Conservation (phyloP, 2,329 filamentous ascomycete genomes). For the Pseudogymnoascus pannorum region DNA sequence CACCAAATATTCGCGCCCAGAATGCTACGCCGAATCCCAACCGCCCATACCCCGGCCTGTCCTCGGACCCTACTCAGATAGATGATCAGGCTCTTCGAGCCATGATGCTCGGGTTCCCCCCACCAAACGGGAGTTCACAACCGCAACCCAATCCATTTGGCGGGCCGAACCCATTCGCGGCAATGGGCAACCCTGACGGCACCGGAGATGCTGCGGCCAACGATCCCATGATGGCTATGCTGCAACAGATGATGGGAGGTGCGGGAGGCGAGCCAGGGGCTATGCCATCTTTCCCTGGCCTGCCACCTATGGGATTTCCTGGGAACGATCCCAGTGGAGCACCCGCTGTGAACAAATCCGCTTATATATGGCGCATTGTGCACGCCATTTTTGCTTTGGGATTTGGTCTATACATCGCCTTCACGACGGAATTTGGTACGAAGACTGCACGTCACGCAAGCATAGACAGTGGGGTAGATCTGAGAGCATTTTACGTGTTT, state of each 20-base stretch:
- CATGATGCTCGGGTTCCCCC: constrained; percentile 55
- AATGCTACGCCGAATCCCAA: constrained; percentile 21
- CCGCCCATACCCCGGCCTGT: constrained; percentile 22
- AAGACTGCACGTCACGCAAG: constrained; percentile 48
- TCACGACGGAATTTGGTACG: constrained; percentile 63
- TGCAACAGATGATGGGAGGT: constrained; percentile 62
- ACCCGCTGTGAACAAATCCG: constrained; percentile 31
- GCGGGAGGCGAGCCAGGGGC: constrained; percentile 27
- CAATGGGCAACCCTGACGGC: constrained; percentile 26
- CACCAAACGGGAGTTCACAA: constrained; percentile 25
- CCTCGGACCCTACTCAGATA: constrained; percentile 26
- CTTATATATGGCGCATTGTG: constrained; percentile 61
- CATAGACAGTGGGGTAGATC: constrained; percentile 15
- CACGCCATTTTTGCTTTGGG: constrained; percentile 65
- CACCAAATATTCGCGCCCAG: constrained; percentile 35
- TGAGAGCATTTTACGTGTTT: constrained; percentile 61
- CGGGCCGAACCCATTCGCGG: constrained; percentile 22
- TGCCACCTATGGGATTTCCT: constrained; percentile 34
- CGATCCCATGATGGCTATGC: constrained; percentile 68
- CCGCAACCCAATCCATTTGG: constrained; percentile 30
- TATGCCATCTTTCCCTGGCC: constrained; percentile 31
- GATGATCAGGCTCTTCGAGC: constrained; percentile 56
- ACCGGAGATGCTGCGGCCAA: constrained; percentile 27
- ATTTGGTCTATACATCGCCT: constrained; percentile 62
- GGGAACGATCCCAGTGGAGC: constrained; percentile 23